Evolutionary conservation across 2,329 filamentous ascomycete genomes (phyloP).

Genomic region (Trichoderma aggressivum): DNA sequence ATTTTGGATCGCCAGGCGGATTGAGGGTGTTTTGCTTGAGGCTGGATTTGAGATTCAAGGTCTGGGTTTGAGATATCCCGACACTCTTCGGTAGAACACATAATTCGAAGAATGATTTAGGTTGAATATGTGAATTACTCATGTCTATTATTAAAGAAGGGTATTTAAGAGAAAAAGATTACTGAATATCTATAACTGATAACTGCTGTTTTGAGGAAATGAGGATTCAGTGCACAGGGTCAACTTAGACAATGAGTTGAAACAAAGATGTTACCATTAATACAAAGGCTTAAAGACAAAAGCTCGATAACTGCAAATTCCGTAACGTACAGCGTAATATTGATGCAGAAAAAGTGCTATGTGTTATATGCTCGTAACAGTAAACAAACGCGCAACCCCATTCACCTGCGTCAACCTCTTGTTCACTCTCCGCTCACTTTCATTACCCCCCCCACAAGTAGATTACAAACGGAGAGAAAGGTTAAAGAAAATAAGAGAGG

Average conservation of each 20-base stretch:
- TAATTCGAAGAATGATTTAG: neutral
- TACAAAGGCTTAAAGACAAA: neutral
- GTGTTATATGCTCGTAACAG: neutral
- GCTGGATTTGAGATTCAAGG: neutral
- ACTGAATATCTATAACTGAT: neutral
- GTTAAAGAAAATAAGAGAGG: neutral
- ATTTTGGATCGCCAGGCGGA: neutral
- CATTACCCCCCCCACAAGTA: neutral
- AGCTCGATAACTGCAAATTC: neutral
- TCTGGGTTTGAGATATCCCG: neutral
- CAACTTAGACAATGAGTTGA: no score
- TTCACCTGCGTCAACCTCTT: neutral
- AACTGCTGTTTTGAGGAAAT: neutral
- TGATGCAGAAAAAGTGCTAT: neutral
- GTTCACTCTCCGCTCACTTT: neutral
- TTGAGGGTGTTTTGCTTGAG: neutral
- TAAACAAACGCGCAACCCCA: neutral
- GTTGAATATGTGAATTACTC: neutral
- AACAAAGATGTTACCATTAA: neutral
- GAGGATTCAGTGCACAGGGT: neutral
- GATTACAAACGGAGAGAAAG: neutral
- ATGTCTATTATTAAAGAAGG: neutral
- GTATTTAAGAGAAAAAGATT: neutral
- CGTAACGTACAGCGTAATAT: neutral
- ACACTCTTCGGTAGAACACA: neutral